These are phyloP conservation scores for Waitea zeae DNA, from an alignment of 1,284 basidiomycete genomes.

Conservation along the genomic window DNA sequence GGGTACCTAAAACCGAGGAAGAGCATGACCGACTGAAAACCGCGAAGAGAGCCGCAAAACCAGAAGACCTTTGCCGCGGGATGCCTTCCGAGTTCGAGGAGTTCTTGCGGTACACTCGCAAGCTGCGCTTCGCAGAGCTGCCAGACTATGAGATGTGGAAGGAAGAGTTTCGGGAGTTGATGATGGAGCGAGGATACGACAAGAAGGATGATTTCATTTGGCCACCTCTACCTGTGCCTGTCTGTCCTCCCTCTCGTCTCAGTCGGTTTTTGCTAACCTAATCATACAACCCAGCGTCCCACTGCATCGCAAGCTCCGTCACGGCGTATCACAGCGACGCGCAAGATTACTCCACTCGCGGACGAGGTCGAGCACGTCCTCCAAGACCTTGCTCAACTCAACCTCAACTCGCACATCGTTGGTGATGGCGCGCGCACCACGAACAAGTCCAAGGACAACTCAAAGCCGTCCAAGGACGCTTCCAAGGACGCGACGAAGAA, in stretches of 20 bases:
- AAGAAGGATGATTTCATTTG: constrained; percentile 46
- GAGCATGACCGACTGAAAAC: constrained; percentile 44
- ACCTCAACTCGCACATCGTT: constrained; percentile 28
- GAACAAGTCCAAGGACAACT: constrained; percentile 5
- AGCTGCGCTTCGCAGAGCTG: constrained; percentile 42
- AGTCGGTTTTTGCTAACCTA: too few species aligned
- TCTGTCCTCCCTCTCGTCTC: too few species aligned
- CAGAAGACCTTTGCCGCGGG: constrained; percentile 52
- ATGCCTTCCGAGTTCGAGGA: constrained; percentile 57
- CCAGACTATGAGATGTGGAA: constrained; percentile 52
- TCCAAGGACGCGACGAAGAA: constrained; percentile 14
- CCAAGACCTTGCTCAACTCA: constrained; percentile 35
- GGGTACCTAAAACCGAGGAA: constrained; percentile 46
- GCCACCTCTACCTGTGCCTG: too few species aligned
- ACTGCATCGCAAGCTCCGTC: too few species aligned
- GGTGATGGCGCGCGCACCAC: constrained; percentile 6
- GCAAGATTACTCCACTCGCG: constrained; percentile 7
- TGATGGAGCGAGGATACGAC: constrained; percentile 35
- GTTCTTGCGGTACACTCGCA: constrained; percentile 50
- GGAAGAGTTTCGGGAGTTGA: constrained; percentile 38
- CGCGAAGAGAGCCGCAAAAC: constrained; percentile 34
- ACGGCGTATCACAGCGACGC: constrained; percentile 6
- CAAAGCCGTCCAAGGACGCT: constrained; percentile 3
- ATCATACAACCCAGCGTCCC: constrained; percentile 4
- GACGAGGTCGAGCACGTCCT: constrained; percentile 35